Evolutionary conservation across 148 eudicot genomes (phyloP).

Genomic region (Rhododendron vialii): DNA sequence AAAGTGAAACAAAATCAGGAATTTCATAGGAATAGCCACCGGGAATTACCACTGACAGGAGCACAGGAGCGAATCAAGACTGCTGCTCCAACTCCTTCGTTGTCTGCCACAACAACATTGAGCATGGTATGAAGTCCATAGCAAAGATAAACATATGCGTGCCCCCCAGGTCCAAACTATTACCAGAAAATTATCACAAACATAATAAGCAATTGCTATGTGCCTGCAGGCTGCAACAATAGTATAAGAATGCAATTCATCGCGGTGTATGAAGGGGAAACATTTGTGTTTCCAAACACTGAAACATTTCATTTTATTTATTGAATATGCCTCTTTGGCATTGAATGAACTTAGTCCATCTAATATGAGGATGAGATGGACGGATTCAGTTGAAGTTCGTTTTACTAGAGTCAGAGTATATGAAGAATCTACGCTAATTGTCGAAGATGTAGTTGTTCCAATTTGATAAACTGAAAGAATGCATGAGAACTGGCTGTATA

Average conservation of each 20-base stretch:
- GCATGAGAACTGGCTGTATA: background rate
- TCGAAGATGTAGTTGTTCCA: background rate
- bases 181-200: constrained; percentile 6
- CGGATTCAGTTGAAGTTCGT: background rate
- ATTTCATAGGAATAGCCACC: background rate
- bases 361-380: background rate
- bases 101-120: constrained; percentile 87
- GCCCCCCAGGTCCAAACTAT: constrained; percentile 97
- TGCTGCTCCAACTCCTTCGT: constrained; percentile 85
- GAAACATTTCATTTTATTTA: background rate
- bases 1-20: background rate
- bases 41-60: constrained; percentile 68
- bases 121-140: constrained; percentile 92
- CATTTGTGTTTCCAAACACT: background rate
- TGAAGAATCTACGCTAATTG: background rate
- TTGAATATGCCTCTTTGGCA: background rate
- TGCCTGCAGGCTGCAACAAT: background rate
- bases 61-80: constrained; percentile 92
- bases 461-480: background rate
- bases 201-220: background rate
- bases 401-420: too few relatives aligned
- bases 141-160: constrained; percentile 91
- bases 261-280: background rate
- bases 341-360: too few relatives aligned
- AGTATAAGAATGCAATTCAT: background rate